Conservation (phyloP, 768 basidiomycete genomes). For the Termitomyces sp. region DNA sequence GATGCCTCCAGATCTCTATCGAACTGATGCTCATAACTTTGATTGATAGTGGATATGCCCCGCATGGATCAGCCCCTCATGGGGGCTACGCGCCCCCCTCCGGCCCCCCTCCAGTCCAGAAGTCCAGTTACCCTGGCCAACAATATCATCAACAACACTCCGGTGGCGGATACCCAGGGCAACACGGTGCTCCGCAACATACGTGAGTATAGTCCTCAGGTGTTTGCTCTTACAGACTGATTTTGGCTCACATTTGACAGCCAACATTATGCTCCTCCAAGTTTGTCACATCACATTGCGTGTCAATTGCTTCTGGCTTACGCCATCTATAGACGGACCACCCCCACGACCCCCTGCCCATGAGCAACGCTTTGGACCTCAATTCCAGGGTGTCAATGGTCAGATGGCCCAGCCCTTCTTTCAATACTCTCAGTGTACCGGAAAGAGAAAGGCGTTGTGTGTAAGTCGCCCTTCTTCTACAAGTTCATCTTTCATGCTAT, state of each 20-base stretch:
- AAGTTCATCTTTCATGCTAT: neutral
- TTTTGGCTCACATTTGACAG: neutral
- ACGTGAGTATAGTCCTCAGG: constrained; percentile 3
- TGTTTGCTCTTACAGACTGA: neutral
- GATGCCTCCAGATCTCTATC: neutral
- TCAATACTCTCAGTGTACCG: constrained; percentile 87
- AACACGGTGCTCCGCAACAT: constrained; percentile 16
- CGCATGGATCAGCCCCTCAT: constrained; percentile 11
- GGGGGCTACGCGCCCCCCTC: constrained; percentile 18
- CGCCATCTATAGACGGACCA: constrained; percentile 23
- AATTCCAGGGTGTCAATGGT: constrained; percentile 40
- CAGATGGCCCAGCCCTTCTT: constrained; percentile 58
- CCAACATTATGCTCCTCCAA: constrained; percentile 16
- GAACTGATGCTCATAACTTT: neutral
- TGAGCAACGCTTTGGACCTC: constrained; percentile 60
- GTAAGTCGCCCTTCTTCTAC: constrained; percentile 36
- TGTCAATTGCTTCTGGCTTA: neutral
- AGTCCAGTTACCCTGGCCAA: constrained; percentile 35
- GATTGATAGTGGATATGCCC: constrained; percentile 7
- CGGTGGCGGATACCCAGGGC: constrained; percentile 23
- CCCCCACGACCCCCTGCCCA: constrained; percentile 51
- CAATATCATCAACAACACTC: constrained; percentile 33
- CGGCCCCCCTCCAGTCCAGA: constrained; percentile 30
- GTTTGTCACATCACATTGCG: constrained; percentile 10
- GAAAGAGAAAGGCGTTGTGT: constrained; percentile 83